A percentile compares a stretch with the other conserved stretches of the same genome.
phyloP scores from a whole-genome alignment of 768 basidiomycete species.

The Cystofilobasidium ferigula region DNA sequence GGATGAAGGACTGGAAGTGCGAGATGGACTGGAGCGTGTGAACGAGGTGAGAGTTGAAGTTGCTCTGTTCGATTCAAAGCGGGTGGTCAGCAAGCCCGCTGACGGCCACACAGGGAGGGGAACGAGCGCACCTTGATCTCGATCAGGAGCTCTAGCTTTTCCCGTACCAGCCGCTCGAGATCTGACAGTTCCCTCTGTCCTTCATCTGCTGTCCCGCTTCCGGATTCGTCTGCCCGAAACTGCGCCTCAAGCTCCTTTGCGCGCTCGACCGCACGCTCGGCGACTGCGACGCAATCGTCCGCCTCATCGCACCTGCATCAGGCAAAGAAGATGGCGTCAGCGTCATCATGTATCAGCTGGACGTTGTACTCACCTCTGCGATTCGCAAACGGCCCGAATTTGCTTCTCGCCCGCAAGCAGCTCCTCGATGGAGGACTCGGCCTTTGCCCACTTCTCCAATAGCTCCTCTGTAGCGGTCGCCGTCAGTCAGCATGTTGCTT shows the following conservation, averaged over 20 bases:
- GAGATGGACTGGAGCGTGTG: conserved; percentile 24
- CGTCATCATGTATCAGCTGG: neutral
- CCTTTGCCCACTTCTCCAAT: neutral
- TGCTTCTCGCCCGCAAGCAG: neutral
- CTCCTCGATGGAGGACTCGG: conserved; percentile 4
- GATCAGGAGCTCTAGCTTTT: conserved; percentile 20
- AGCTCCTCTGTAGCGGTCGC: conserved; percentile 1
- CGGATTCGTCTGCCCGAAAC: neutral
- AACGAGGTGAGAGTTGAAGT: conserved; percentile 17
- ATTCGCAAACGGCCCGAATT: neutral
- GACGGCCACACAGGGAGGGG: too few relatives aligned
- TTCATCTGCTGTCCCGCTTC: neutral
- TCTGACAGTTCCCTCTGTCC: conserved; percentile 4
- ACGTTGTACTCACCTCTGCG: neutral
- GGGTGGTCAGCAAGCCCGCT: too few relatives aligned
- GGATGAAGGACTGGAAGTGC: conserved; percentile 21
- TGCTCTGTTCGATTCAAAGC: neutral
- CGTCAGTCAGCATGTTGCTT: neutral
- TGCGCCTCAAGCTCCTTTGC: conserved; percentile 13
- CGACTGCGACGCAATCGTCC: conserved; percentile 19
- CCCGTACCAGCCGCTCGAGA: conserved; percentile 15
- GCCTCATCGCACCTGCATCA: conserved; percentile 16
- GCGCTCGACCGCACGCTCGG: conserved; percentile 9
- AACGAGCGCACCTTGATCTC: conserved; percentile 18
- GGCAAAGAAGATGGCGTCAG: neutral